phyloP scores from a whole-genome alignment of 306 rosid genomes.

The Fragaria iinumae region DNA sequence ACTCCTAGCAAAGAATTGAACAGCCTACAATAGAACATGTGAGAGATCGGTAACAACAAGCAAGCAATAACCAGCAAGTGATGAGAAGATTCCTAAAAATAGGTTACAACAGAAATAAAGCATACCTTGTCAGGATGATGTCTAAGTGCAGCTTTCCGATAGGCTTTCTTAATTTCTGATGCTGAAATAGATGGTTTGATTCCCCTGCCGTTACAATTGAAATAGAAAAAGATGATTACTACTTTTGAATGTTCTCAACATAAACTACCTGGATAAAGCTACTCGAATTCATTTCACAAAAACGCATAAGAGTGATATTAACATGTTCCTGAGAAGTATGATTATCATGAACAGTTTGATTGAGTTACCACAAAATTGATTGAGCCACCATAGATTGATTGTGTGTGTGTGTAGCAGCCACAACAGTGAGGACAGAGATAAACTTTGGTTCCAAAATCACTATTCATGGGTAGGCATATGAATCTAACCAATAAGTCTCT shows the following conservation, averaged over 20 bases:
- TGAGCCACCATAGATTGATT: background rate
- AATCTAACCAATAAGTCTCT: background rate
- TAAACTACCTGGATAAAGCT: background rate
- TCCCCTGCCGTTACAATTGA: conserved; percentile 65
- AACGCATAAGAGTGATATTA: background rate
- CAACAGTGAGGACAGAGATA: background rate
- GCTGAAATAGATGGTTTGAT: conserved; percentile 74
- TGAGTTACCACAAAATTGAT: background rate
- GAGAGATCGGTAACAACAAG: background rate
- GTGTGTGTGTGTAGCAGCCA: background rate
- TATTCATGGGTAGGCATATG: background rate
- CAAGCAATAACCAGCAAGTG: background rate
- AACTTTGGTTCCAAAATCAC: background rate
- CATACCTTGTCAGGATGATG: conserved; percentile 97
- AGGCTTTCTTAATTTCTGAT: conserved; percentile 93
- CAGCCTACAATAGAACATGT: conserved; percentile 61
- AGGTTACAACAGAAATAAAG: conserved; percentile 1
- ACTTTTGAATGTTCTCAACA: conserved; percentile 18
- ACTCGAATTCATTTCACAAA: background rate
- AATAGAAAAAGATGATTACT: conserved; percentile 20
- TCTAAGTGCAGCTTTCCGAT: conserved; percentile 97
- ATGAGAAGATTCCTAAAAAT: background rate
- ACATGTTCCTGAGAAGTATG: background rate
- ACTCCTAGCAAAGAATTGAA: conserved; percentile 73
- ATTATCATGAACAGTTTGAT: background rate